Evolutionary conservation across 2,329 filamentous ascomycete genomes (phyloP).

Genomic region (Talaromyces sp.): DNA sequence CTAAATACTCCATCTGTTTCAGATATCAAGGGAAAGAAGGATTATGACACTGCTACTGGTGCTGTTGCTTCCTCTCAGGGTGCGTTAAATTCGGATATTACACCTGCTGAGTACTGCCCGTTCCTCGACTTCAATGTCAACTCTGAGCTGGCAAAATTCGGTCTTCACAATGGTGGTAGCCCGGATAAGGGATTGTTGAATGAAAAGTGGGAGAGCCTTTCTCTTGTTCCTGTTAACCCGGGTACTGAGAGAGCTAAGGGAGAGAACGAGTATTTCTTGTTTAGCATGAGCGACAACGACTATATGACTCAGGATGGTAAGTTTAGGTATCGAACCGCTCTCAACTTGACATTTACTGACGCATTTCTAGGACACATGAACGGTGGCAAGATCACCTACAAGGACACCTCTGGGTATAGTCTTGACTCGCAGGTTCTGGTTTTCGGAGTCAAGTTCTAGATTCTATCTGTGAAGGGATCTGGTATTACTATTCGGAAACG

Average conservation of each 20-base stretch:
- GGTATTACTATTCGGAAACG: too few species aligned
- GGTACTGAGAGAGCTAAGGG: slow-evolving; percentile 22
- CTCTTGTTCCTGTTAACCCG: slow-evolving; percentile 62
- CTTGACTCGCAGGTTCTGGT: slow-evolving; percentile 66
- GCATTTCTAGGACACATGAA: slow-evolving; percentile 55
- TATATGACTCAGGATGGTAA: slow-evolving; percentile 72
- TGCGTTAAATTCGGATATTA: slow-evolving; percentile 57
- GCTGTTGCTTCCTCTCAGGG: slow-evolving; percentile 56
- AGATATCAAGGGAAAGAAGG: slow-evolving; percentile 56
- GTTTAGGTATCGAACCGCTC: too few species aligned
- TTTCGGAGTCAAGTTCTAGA: slow-evolving; percentile 48
- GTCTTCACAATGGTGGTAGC: slow-evolving; percentile 67
- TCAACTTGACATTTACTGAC: slow-evolving; percentile 10
- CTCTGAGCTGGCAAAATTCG: slow-evolving; percentile 65
- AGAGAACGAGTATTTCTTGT: slow-evolving; percentile 67
- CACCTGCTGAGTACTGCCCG: slow-evolving; percentile 63
- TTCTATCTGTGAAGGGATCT: too few species aligned
- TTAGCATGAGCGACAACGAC: slow-evolving; percentile 72
- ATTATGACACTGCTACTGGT: slow-evolving; percentile 42
- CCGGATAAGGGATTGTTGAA: slow-evolving; percentile 65
- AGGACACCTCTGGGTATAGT: slow-evolving; percentile 60
- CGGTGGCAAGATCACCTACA: slow-evolving; percentile 58
- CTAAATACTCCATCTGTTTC: slow-evolving; percentile 52
- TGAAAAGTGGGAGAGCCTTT: slow-evolving; percentile 76
- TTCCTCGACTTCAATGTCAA: slow-evolving; percentile 72